These are phyloP conservation scores for Podospora bellae-mahoneyi DNA, from an alignment of 495 filamentous ascomycete species.

Conservation along the genomic window DNA sequence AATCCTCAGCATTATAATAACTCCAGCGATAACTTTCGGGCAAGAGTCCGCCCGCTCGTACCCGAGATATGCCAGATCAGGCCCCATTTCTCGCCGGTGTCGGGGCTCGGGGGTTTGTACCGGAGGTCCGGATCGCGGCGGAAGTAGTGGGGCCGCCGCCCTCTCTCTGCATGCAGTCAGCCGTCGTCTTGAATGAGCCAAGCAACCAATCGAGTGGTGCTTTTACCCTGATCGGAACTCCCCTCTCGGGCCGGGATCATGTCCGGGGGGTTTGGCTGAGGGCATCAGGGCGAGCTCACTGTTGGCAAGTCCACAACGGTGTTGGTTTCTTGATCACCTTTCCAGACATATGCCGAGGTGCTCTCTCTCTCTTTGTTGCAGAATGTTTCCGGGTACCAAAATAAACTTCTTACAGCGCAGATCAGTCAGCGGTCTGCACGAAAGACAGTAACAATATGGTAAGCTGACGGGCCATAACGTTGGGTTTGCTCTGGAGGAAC, in stretches of 20 bases:
- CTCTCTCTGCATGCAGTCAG: background rate
- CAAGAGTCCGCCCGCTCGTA: background rate
- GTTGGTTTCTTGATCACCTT: background rate
- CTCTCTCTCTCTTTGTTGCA: background rate
- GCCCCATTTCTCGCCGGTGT: background rate
- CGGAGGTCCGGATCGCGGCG: conserved; percentile 6
- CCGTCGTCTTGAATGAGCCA: background rate
- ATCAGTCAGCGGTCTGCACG: background rate
- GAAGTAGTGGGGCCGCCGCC: background rate
- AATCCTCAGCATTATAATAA: background rate
- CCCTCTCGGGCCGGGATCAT: background rate
- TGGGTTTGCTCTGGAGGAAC: background rate
- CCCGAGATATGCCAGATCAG: background rate
- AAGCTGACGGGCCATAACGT: background rate
- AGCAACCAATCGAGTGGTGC: background rate
- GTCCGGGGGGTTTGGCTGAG: background rate
- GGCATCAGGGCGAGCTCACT: background rate
- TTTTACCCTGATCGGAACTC: background rate
- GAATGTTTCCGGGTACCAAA: background rate
- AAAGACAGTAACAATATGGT: background rate
- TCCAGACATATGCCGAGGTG: background rate
- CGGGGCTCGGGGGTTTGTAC: background rate
- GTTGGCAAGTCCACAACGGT: background rate
- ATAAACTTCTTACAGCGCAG: background rate
- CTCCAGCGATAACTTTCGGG: background rate